Evolutionary conservation across 805 yeast genomes (phyloP).

Genomic region (Saccharomycopsis sp.): DNA sequence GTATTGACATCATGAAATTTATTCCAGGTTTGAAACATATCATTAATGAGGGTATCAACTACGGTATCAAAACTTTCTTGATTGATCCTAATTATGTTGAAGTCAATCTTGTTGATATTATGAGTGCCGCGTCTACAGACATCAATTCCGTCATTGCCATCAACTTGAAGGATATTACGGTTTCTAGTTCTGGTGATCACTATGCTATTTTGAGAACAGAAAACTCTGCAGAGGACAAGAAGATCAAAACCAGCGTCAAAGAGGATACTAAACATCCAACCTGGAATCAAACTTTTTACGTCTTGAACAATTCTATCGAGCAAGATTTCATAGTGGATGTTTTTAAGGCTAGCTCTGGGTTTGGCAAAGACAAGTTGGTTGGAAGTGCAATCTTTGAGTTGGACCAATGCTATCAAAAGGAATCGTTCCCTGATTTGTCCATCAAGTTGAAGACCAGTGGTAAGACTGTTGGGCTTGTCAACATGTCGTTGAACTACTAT

Average conservation of each 20-base stretch:
- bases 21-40: constrained; percentile 71
- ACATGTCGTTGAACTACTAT: constrained; percentile 38
- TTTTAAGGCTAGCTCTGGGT: constrained; percentile 6
- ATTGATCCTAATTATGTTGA: constrained; percentile 79
- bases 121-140: constrained; percentile 55
- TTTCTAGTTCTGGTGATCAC: constrained; percentile 45
- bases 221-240: constrained; percentile 32
- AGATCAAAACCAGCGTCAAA: constrained; percentile 46
- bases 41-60: constrained; percentile 60
- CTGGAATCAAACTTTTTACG: constrained; percentile 57
- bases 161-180: constrained; percentile 44
- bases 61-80: constrained; percentile 65
- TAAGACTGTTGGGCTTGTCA: constrained; percentile 34
- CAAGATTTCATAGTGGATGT: constrained; percentile 38
- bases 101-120: constrained; percentile 61
- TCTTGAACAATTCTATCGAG: constrained; percentile 48
- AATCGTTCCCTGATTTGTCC: constrained; percentile 34
- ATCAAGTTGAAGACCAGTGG: constrained; percentile 15
- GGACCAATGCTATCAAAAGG: constrained; percentile 42
- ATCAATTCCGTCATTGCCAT: constrained; percentile 64
- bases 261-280: constrained; percentile 47
- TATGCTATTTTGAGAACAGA: constrained; percentile 41
- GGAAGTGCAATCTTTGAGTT: constrained; percentile 34
- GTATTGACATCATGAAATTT: constrained; percentile 75
- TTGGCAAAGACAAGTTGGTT: constrained; percentile 16